Evolutionary conservation across 768 basidiomycete species (phyloP), one percentile per base, ranked within the genome.

Genomic region (Kwoniella shandongensis): DNA sequence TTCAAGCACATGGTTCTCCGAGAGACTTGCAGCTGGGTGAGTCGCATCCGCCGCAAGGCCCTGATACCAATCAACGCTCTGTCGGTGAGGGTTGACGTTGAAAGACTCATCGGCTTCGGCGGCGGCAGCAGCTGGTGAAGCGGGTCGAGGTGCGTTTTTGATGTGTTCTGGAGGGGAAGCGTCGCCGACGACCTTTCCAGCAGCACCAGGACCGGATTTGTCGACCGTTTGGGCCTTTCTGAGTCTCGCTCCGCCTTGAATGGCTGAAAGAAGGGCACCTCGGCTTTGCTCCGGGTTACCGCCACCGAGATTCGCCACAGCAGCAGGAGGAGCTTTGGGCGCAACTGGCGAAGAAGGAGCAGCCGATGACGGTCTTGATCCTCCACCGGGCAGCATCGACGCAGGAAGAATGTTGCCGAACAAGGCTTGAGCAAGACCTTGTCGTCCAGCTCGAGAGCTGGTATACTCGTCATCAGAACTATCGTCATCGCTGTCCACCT

Each of bases 21-120:
- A 42, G 69, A 70, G 20, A 63, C 60, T 22, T 69, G 76, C 22
- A 72, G 74, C 26, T 1, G 68, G 62, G 50, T 67, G 66, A 51
- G 62, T 60, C 51, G 78, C 42, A 59, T 94, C 86, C 36, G 87
- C 88, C 12, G 93, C 91, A 12, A 94, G 81, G 29, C 86, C 87
- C 48, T 85, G 83, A 72, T 89, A 91, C 93, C 93, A 98, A 67
- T 91, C 92, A 3, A 94, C 87, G 6, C 86, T 87, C 75, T 91
- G 87, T 57, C 85, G 80, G 66, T 87, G 83, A 52, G 77, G 81
- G 30, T 81, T 77, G 35, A 71, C 39, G 26, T 56, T 38, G 30
- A 18, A 3, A 30, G 47, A 58, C 6, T 59, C 20, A 35, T 57
- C 39, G 26, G 65, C 47, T 12, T 66, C 60, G 0, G 51, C 40